phyloP scores from a whole-genome alignment of 768 basidiomycete genomes.

The Termitomyces titanicus region DNA sequence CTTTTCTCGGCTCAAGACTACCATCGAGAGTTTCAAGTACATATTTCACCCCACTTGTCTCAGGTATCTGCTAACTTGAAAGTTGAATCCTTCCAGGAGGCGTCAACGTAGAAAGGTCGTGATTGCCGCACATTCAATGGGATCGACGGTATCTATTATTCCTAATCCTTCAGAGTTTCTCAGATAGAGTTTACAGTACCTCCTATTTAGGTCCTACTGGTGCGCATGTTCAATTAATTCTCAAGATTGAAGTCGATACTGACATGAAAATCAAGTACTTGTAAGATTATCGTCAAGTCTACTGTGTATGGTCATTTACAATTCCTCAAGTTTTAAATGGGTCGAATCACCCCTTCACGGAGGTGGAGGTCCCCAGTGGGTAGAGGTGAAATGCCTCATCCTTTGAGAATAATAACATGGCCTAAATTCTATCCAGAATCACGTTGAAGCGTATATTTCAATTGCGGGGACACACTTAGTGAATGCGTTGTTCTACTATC shows the following conservation, averaged over 20 bases:
- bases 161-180: background rate
- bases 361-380: slow-evolving; percentile 83
- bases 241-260: slow-evolving; percentile 1
- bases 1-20: slow-evolving; percentile 77
- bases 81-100: slow-evolving; percentile 33
- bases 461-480: slow-evolving; percentile 88
- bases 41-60: slow-evolving; percentile 13
- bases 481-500: background rate
- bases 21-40: slow-evolving; percentile 77
- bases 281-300: slow-evolving; percentile 41
- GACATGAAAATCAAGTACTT: slow-evolving; percentile 61
- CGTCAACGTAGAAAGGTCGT: slow-evolving; percentile 79
- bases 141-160: slow-evolving; percentile 55
- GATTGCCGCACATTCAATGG: slow-evolving; percentile 85
- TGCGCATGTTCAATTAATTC: slow-evolving; percentile 24
- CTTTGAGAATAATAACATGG: background rate
- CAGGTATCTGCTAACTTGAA: background rate
- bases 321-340: slow-evolving; percentile 78
- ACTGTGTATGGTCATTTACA: slow-evolving; percentile 7
- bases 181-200: background rate
- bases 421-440: slow-evolving; percentile 41
- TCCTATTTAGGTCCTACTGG: slow-evolving; percentile 42
- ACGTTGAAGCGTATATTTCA: slow-evolving; percentile 82
- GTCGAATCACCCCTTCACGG: slow-evolving; percentile 86
- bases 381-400: slow-evolving; percentile 56